Base-by-base conservation (phyloP, 768 basidiomycete species). In the Boletus speciosus region DNA sequence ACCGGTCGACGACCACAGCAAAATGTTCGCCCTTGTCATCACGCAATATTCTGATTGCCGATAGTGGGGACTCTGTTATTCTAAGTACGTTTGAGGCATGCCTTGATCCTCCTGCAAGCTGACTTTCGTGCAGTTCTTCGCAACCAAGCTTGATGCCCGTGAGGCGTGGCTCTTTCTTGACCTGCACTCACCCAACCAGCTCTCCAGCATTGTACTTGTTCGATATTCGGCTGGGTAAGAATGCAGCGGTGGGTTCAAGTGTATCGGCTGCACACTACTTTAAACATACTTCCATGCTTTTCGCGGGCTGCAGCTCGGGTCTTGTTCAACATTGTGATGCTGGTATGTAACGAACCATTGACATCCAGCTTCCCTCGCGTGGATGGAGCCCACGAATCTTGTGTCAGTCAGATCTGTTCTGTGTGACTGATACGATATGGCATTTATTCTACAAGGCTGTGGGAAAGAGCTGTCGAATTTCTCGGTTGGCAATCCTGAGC, bases 61-160 rank as follows among this genome's bases (percentile, higher is more conserved):
- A 34, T 51, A 93, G 95, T 43, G 97, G 97, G 23, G 96, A 98
- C 72, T 98, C 96, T 25, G 97, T 99, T 14, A 97, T 99, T 61
- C 80, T 98, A 49, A 90, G 96, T 98, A 63, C 79, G 89, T 80
- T 29, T 14, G 35, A 37, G 40, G 10, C 27, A 47, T 48, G 12
- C 31, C 39, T n/a, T 42, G 14, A 14, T 31, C 56, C 62, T 56
- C 61, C 67, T 58, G 47, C 65, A 45, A 61, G 65, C 58, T 76
- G 38, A 81, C 72, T 14, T 72, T 72, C 49, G 32, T 45, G 70
- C 51, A 90, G 89, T 91, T 64, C 76, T 90, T 57, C 87, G 89
- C 61, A 87, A 88, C 66, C 85, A 86, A 69, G 81, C 85, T 60
- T 86, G 71, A 73, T 41, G 7, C 6, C n/a, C 12, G 27, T 14